Evolutionary conservation across 2,329 filamentous ascomycete genomes (phyloP), one percentile per base, ranked within the genome.

Genomic region (Neopestalotiopsis clavispora): DNA sequence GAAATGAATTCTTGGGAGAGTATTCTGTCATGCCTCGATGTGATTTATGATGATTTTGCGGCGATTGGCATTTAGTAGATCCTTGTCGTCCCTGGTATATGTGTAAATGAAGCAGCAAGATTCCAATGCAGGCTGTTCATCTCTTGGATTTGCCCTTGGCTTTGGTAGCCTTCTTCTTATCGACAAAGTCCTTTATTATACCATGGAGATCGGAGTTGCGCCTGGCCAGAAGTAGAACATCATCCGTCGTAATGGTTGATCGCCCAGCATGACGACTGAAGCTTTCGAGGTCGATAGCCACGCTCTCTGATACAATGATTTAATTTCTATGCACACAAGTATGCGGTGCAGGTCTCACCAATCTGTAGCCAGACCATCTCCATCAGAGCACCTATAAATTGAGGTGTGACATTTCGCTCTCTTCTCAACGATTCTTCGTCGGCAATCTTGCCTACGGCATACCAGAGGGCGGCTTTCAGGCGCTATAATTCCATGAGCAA

Each of bases 401-500:
- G 94, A 1, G 94, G 94, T 32, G 95, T 97, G 6, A 95, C 94
- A 80, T 97, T 98, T 72, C 94, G 87, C 77, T 93, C 90, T 34
- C 91, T 84, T 68, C 87, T 85, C 38, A 94, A 83, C 20, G 90
- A 91, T 78, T 97, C 92, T 72, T 95, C 91, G 78, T 98, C 95
- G 72, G 97, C 93, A 70, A 97, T 95, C 78, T 94, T 92, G 73
- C 94, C 93, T 69, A 97, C 89, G 30, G 91, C 89, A 76, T 92
- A 92, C 94, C 94, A 97, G 30, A 97, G 88, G 14, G 93, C 92
- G 45, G 92, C 90, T 84, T 97, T 97, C 75, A 96, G 88, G 71
- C 91, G 90, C 91, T 97, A 32, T 9, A 64, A 66, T 62, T 40
- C 68, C 61, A 68, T 62, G 65, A 69, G 30, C 56, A 52, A 63